These are phyloP conservation scores for Trametes punicea DNA, from an alignment of 768 basidiomycete species.

Conservation along the genomic window DNA sequence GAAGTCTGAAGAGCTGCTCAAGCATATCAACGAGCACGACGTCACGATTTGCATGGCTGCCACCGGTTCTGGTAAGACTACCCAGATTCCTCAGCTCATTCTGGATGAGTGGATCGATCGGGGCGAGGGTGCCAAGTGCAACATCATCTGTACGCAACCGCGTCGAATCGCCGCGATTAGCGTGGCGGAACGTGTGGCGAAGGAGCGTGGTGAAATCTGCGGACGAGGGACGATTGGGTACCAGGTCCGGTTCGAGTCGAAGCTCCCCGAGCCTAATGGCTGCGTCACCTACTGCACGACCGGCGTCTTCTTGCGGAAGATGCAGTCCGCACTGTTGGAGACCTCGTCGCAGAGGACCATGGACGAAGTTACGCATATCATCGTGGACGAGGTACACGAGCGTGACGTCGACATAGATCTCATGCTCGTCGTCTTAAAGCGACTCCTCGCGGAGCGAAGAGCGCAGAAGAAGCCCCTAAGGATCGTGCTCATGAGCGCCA, in stretches of 20 bases:
- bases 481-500: constrained; percentile 93
- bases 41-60: constrained; percentile 89
- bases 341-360: constrained; percentile 38
- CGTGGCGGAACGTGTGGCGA: constrained; percentile 87
- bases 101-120: constrained; percentile 77
- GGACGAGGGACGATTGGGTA: constrained; percentile 73
- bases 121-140: constrained; percentile 81
- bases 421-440: constrained; percentile 83
- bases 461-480: constrained; percentile 71
- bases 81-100: constrained; percentile 90
- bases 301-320: constrained; percentile 81
- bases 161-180: constrained; percentile 88
- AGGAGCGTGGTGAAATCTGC: constrained; percentile 72
- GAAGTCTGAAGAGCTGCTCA: constrained; percentile 61
- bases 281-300: constrained; percentile 92
- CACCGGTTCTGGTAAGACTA: constrained; percentile 92
- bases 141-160: constrained; percentile 92
- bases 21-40: constrained; percentile 69
- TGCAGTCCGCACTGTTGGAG: constrained; percentile 69
- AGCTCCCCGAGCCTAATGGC: constrained; percentile 74
- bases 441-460: constrained; percentile 72
- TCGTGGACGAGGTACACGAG: constrained; percentile 97
- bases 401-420: constrained; percentile 92
- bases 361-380: constrained; percentile 82
- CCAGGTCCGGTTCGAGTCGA: constrained; percentile 87